A percentile compares a stretch with the other conserved stretches of the same genome.
Evolutionary conservation across 2,329 filamentous ascomycete genomes (phyloP).

Genomic region (Talaromyces islandicus): DNA sequence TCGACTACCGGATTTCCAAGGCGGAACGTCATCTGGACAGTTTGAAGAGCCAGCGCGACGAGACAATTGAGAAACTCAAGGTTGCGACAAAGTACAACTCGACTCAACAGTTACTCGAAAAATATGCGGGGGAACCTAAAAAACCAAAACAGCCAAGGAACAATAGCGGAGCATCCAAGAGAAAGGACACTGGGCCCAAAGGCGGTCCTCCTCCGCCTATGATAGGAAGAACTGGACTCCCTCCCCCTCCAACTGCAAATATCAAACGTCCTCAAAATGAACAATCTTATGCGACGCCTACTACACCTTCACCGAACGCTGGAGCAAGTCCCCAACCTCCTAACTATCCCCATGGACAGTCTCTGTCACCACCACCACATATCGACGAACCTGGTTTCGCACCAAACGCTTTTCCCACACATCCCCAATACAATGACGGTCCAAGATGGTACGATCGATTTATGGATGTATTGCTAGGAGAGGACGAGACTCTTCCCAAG

Average conservation of each 20-base stretch:
- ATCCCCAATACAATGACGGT: conserved; percentile 27
- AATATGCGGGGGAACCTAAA: conserved; percentile 70
- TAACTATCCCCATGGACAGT: conserved; percentile 9
- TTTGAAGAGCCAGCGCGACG: conserved; percentile 70
- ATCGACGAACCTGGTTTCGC: conserved; percentile 41
- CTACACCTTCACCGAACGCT: conserved; percentile 17
- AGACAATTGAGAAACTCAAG: conserved; percentile 91
- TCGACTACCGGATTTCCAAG: conserved; percentile 71
- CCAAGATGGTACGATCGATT: conserved; percentile 92
- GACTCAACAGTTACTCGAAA: conserved; percentile 85
- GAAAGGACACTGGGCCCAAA: conserved; percentile 2
- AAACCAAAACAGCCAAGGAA: conserved; percentile 15
- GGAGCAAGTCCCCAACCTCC: conserved; percentile 23
- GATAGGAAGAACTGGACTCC: conserved; percentile 43
- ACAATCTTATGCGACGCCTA: conserved; percentile 22
- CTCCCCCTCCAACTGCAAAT: conserved; percentile 61
- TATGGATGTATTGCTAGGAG: conserved; percentile 83
- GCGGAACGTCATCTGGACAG: conserved; percentile 65
- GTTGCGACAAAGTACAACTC: conserved; percentile 93
- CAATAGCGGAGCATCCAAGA: conserved; percentile 12
- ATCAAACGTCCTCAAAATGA: conserved; percentile 37
- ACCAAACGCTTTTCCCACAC: conserved; percentile 40
- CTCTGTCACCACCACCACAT: not conserved
- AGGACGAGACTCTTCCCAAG: conserved; percentile 87
- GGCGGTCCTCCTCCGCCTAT: not conserved